Conservation (phyloP, 2,329 filamentous ascomycete genomes). For the Neopestalotiopsis rosae region DNA sequence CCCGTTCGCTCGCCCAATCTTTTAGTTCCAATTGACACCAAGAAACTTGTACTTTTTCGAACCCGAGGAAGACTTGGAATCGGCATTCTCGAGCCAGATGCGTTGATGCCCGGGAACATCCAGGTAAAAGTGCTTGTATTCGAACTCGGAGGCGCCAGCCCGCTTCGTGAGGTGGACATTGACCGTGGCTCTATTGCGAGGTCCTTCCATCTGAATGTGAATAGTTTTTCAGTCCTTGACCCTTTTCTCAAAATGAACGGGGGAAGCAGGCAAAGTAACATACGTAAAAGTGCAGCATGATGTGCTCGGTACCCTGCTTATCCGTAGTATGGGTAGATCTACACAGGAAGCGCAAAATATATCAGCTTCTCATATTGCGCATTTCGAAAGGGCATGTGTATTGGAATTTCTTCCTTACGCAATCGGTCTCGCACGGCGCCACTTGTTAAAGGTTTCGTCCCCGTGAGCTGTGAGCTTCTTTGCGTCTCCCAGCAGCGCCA, state of each 20-base stretch:
- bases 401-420: constrained; percentile 46
- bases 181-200: constrained; percentile 74
- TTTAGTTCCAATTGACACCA: constrained; percentile 62
- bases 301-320: constrained; percentile 75
- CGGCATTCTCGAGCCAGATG: constrained; percentile 69
- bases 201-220: constrained; percentile 71
- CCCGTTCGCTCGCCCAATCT: constrained; percentile 13
- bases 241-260: too few relatives aligned
- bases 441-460: constrained; percentile 80
- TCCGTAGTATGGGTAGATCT: constrained; percentile 73
- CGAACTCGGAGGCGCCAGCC: constrained; percentile 68
- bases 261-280: constrained; percentile 30
- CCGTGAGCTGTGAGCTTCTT: constrained; percentile 82
- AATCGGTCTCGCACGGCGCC: constrained; percentile 71
- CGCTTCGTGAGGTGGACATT: constrained; percentile 78
- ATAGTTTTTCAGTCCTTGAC: constrained; percentile 25
- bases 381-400: neutral
- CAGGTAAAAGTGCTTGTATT: constrained; percentile 81
- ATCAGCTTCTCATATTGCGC: constrained; percentile 9
- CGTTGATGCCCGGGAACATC: constrained; percentile 76
- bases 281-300: constrained; percentile 86
- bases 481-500: constrained; percentile 74
- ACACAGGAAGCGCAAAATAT: constrained; percentile 41
- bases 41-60: constrained; percentile 61
- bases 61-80: constrained; percentile 41